phyloP scores from a whole-genome alignment of 176 grass and related monocot species.

The Avena insularis region DNA sequence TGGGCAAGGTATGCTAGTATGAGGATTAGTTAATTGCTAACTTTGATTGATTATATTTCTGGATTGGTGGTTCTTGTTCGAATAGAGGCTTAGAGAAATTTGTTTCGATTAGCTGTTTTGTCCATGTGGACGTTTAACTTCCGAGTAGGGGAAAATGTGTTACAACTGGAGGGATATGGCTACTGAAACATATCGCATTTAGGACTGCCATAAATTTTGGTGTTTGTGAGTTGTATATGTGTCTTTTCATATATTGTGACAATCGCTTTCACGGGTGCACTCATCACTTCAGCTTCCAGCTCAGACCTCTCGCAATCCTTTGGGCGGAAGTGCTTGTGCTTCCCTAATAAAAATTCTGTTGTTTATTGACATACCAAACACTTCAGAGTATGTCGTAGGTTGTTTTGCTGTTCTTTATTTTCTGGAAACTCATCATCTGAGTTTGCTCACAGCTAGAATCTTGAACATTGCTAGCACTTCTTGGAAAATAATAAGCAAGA shows the following conservation, averaged over 20 bases:
- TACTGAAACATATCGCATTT: background rate
- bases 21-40: background rate
- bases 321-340: background rate
- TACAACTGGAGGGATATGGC: background rate
- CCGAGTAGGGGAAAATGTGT: background rate
- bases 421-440: background rate
- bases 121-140: background rate
- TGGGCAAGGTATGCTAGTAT: slow-evolving; percentile 72
- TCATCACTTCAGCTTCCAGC: background rate
- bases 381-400: background rate
- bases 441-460: slow-evolving; percentile 4
- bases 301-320: background rate
- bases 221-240: background rate
- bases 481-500: background rate
- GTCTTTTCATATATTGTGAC: background rate
- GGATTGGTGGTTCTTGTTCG: background rate
- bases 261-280: background rate
- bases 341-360: background rate
- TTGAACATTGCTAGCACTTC: background rate
- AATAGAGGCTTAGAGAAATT: background rate
- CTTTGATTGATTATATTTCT: background rate
- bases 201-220: background rate
- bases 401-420: background rate
- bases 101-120: background rate
- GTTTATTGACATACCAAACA: background rate